Percentiles rank a stretch among this genome's conserved stretches.
Evolutionary conservation across 2,329 filamentous ascomycete genomes (phyloP).

Genomic region (Colletotrichum echinochloae): DNA sequence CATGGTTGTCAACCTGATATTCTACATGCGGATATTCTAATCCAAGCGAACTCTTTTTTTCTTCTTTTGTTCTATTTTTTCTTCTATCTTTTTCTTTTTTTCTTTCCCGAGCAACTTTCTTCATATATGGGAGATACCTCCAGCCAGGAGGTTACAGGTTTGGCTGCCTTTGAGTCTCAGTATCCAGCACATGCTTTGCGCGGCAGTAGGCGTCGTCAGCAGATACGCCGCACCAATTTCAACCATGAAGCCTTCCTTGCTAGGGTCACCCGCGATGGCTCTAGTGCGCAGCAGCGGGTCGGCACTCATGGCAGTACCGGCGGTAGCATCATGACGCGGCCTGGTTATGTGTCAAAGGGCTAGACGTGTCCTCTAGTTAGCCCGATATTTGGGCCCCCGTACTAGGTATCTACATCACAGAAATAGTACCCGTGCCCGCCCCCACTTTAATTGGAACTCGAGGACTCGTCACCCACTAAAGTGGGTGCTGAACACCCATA

Average conservation of each 20-base stretch:
- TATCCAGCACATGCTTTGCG: background rate
- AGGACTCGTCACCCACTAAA: no score
- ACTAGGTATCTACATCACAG: background rate
- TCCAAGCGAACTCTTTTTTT: background rate
- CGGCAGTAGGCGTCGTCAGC: constrained; percentile 19
- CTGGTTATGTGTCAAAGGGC: constrained; percentile 2
- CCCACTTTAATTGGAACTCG: no score
- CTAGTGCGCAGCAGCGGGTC: constrained; percentile 9
- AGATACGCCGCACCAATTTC: background rate
- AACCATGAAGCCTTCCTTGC: background rate
- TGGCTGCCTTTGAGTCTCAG: background rate
- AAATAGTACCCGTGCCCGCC: no score
- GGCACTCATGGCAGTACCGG: constrained; percentile 31
- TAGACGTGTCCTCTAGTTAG: background rate
- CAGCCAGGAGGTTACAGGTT: background rate
- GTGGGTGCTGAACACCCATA: no score
- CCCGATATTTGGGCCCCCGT: constrained; percentile 1
- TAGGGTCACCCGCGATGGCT: constrained; percentile 8
- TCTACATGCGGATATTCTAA: background rate
- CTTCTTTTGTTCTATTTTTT: no score
- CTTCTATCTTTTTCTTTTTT: no score
- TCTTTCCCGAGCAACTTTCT: background rate
- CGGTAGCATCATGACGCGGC: constrained; percentile 31
- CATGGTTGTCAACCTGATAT: background rate
- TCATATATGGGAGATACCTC: background rate